These are phyloP conservation scores for Aaosphaeria arxii DNA, from an alignment of 2,329 filamentous ascomycete genomes.

Conservation along the genomic window DNA sequence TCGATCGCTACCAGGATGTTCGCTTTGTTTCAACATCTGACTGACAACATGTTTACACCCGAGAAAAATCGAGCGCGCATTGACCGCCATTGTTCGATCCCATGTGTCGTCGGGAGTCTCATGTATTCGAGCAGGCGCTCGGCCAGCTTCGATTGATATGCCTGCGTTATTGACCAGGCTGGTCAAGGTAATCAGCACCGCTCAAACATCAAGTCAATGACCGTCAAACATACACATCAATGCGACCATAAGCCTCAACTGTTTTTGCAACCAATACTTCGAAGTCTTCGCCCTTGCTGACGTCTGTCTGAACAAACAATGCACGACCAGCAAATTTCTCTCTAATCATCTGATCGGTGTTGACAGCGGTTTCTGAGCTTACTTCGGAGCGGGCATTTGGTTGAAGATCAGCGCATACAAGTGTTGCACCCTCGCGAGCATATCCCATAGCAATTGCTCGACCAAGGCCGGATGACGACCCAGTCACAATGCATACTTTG, in stretches of 20 bases:
- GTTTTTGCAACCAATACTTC: too few species aligned
- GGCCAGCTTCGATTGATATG: slow-evolving; percentile 38
- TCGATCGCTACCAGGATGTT: slow-evolving; percentile 31
- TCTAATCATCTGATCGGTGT: slow-evolving; percentile 27
- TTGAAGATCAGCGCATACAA: slow-evolving; percentile 32
- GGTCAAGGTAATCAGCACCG: too few species aligned
- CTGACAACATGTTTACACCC: slow-evolving; percentile 46
- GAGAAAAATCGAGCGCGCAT: slow-evolving; percentile 39
- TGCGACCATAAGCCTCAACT: too few species aligned
- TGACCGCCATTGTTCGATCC: slow-evolving; percentile 41
- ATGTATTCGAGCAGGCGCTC: slow-evolving; percentile 37
- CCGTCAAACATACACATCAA: too few species aligned
- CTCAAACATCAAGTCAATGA: too few species aligned
- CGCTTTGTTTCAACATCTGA: slow-evolving; percentile 52
- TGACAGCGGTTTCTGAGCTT: slow-evolving; percentile 13
- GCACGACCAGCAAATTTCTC: slow-evolving; percentile 25
- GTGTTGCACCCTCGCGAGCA: slow-evolving; percentile 26
- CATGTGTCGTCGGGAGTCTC: slow-evolving; percentile 47
- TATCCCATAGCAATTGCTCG: slow-evolving; percentile 31
- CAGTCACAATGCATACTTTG: slow-evolving; percentile 34
- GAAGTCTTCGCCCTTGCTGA: too few species aligned
- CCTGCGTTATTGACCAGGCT: slow-evolving; percentile 46
- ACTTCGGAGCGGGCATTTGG: slow-evolving; percentile 10
- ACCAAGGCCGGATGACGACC: slow-evolving; percentile 32
- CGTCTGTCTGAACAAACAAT: slow-evolving; percentile 39